Evolutionary conservation across 2,329 filamentous ascomycete genomes (phyloP).

Genomic region (Pseudocercospora vitis): DNA sequence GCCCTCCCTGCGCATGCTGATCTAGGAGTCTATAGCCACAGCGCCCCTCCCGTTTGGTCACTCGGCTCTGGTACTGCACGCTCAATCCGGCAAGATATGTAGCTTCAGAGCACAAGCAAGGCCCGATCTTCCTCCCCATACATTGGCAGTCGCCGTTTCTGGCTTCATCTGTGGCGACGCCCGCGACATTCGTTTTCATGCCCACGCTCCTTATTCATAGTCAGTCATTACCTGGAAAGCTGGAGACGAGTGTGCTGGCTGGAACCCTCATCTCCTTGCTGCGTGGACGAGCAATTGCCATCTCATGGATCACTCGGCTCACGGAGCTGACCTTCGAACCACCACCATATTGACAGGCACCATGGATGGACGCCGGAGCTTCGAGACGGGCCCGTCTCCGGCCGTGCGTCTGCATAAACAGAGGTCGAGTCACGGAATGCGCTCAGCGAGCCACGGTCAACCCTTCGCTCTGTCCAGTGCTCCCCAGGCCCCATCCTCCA

Average conservation of each 20-base stretch:
- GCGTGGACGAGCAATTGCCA: conserved; percentile 2
- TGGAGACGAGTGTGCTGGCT: not conserved
- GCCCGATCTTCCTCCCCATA: not conserved
- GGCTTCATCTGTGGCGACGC: conserved; percentile 2
- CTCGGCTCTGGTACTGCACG: not conserved
- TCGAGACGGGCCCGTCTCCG: conserved; percentile 20
- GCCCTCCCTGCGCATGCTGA: conserved; percentile 6
- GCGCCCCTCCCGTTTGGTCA: conserved; percentile 7
- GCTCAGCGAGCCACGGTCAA: conserved; percentile 26
- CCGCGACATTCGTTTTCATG: conserved; percentile 11
- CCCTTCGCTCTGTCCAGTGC: conserved; percentile 17
- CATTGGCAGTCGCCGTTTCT: conserved; percentile 7
- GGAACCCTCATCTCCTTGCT: not conserved
- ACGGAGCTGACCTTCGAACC: not conserved
- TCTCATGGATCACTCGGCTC: conserved; percentile 1
- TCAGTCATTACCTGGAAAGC: conserved; percentile 10
- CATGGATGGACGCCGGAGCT: conserved; percentile 23
- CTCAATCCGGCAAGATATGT: conserved; percentile 13
- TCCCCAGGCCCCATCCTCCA: conserved; percentile 7
- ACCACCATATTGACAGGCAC: conserved; percentile 6
- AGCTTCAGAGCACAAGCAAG: conserved; percentile 13
- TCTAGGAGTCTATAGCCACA: conserved; percentile 10
- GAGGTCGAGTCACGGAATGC: conserved; percentile 24
- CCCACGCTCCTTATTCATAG: conserved; percentile 4
- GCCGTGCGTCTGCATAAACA: conserved; percentile 29